phyloP scores from a whole-genome alignment of 306 rosid species.

The Rubus idaeus region DNA sequence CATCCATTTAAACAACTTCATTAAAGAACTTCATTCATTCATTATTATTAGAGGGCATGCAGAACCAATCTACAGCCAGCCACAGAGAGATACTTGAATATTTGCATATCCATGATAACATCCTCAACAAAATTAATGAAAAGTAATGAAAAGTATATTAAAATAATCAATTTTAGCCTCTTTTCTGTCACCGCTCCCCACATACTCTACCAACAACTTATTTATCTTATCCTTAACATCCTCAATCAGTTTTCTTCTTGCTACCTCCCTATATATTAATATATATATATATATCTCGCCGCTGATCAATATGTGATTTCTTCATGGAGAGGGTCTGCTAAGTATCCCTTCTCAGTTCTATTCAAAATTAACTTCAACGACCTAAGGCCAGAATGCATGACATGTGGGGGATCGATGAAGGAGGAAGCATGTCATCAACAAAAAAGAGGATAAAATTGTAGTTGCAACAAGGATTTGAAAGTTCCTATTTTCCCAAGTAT shows the following conservation, averaged over 20 bases:
- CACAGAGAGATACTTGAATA: too few species aligned
- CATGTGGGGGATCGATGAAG: too few species aligned
- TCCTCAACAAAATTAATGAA: too few species aligned
- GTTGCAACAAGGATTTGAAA: constrained; percentile 68
- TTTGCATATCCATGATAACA: too few species aligned
- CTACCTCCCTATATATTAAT: too few species aligned
- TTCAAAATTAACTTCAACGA: constrained; percentile 49
- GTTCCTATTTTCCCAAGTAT: constrained; percentile 42
- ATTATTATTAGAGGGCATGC: too few species aligned
- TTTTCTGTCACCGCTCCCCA: constrained; percentile 65
- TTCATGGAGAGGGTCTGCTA: constrained; percentile 63
- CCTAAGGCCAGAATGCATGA: neutral
- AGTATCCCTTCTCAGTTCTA: constrained; percentile 62
- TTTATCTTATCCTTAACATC: constrained; percentile 62
- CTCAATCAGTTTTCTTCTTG: constrained; percentile 57
- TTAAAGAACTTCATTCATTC: too few species aligned
- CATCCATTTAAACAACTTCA: too few species aligned
- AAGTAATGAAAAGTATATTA: too few species aligned
- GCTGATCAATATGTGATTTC: constrained; percentile 26
- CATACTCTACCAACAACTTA: constrained; percentile 59
- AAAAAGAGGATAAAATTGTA: constrained; percentile 53
- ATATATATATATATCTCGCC: too few species aligned
- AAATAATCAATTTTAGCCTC: constrained; percentile 29
- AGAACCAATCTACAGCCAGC: too few species aligned
- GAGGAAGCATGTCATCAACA: constrained; percentile 12